These are phyloP conservation scores for Talaromyces borbonicus DNA, from an alignment of 495 filamentous ascomycete genomes.

Conservation along the genomic window DNA sequence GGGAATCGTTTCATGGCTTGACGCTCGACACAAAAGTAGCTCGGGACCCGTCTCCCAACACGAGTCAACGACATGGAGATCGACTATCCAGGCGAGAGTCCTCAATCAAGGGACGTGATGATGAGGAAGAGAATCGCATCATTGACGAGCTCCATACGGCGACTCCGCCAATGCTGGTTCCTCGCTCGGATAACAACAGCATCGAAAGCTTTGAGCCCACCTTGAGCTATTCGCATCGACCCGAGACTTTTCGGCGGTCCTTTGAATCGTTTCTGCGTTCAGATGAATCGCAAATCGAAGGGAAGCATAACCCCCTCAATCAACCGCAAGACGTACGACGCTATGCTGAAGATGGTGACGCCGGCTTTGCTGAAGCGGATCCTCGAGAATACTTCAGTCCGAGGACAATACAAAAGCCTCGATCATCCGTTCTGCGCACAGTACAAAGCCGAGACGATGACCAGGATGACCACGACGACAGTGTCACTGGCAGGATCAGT, in stretches of 20 bases:
- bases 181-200: constrained; percentile 26
- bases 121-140: constrained; percentile 35
- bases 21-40: constrained; percentile 34
- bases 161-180: constrained; percentile 38
- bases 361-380: constrained; percentile 30
- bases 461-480: too few species aligned
- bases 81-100: neutral
- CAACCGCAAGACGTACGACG: constrained; percentile 29
- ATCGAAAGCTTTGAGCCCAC: constrained; percentile 11
- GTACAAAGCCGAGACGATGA: constrained; percentile 29
- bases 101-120: constrained; percentile 1
- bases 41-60: constrained; percentile 4
- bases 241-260: constrained; percentile 32
- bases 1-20: constrained; percentile 27
- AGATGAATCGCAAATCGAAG: constrained; percentile 30
- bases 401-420: constrained; percentile 23
- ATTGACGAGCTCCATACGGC: constrained; percentile 35
- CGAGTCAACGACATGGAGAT: neutral
- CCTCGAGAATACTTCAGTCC: constrained; percentile 13
- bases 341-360: constrained; percentile 26
- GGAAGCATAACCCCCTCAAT: constrained; percentile 29
- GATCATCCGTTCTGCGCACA: constrained; percentile 31
- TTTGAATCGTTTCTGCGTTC: constrained; percentile 35
- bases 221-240: constrained; percentile 30
- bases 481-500: neutral